These are phyloP conservation scores for Neurospora tetraspora DNA, from an alignment of 495 filamentous ascomycete genomes.

Conservation along the genomic window DNA sequence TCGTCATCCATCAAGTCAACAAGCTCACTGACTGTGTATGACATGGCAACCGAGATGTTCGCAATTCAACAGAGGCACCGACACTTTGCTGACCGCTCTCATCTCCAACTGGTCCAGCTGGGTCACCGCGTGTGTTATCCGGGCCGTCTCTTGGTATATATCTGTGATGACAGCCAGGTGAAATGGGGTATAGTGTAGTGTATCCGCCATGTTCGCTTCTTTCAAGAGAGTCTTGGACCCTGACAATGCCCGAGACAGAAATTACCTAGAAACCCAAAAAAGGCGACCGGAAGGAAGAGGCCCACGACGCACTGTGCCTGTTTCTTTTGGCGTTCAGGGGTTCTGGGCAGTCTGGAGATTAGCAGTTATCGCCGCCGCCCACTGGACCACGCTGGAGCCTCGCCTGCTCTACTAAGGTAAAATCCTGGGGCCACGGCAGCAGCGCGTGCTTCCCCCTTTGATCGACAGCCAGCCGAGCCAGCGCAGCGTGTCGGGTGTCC, in stretches of 20 bases:
- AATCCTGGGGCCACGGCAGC: neutral
- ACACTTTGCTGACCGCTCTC: neutral
- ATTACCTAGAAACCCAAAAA: neutral
- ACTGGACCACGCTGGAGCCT: no score
- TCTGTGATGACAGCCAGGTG: neutral
- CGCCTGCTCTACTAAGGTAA: no score
- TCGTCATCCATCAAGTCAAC: neutral
- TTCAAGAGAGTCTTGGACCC: neutral
- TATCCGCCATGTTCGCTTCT: neutral
- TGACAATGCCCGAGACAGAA: neutral
- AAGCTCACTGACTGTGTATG: neutral
- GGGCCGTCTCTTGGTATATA: neutral
- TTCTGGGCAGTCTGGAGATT: neutral
- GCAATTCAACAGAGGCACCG: neutral
- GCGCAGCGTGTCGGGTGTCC: neutral
- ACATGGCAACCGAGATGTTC: neutral
- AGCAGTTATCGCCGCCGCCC: neutral
- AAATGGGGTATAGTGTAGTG: neutral
- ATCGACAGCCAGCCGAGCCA: neutral
- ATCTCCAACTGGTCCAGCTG: neutral
- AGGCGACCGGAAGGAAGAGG: neutral
- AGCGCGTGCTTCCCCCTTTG: neutral
- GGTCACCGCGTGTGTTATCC: neutral
- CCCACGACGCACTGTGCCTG: neutral
- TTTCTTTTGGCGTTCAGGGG: neutral